Evolutionary conservation across 371 early-diverging fungal species (phyloP).

Genomic region (Umbelopsis sp.): DNA sequence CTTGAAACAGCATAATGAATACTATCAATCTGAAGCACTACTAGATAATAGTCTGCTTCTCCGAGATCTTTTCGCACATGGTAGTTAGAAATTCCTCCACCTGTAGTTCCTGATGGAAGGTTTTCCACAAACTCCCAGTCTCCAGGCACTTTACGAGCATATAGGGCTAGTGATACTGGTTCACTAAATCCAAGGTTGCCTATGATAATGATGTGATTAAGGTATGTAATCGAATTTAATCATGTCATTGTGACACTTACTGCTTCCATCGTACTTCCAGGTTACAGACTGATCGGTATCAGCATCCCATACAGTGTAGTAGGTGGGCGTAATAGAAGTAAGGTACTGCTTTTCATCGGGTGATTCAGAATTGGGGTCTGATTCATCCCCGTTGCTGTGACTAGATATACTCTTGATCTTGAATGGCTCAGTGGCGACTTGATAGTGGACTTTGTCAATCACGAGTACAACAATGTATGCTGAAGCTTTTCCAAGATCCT

Average conservation of each 20-base stretch:
- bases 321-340: neutral
- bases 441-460: neutral
- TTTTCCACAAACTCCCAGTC: neutral
- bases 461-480: neutral
- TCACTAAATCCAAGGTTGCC: too few species aligned
- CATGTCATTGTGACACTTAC: too few species aligned
- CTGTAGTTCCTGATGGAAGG: neutral
- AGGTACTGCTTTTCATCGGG: neutral
- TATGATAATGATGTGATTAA: too few species aligned
- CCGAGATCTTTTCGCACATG: slow-evolving; percentile 1
- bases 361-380: neutral
- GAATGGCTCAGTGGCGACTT: neutral
- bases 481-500: neutral
- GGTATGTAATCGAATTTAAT: too few species aligned
- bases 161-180: too few species aligned
- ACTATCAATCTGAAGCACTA: neutral
- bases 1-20: neutral
- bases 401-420: slow-evolving; percentile 2
- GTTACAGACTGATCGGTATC: slow-evolving; percentile 14
- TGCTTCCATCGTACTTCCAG: neutral
- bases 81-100: slow-evolving; percentile 5
- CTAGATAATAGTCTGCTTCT: neutral
- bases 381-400: neutral
- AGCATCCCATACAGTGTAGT: neutral
- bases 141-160: too few species aligned